A percentile compares a stretch with the other conserved stretches of the same genome.
Conservation (phyloP, 2,329 filamentous ascomycete genomes). For the Cercospora brassicicola region DNA sequence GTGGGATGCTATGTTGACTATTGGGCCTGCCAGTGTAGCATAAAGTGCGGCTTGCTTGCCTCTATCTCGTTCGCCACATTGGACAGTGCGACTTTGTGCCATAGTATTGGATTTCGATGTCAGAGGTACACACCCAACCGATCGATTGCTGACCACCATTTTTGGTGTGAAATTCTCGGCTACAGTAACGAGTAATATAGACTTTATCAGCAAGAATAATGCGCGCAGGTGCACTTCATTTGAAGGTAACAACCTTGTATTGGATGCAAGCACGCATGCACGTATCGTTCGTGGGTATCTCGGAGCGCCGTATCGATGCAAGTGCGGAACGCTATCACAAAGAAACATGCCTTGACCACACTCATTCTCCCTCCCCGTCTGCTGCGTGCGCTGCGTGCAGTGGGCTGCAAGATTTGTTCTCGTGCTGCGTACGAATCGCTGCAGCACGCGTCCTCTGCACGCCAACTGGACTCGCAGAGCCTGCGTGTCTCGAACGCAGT, state of each 20-base stretch:
- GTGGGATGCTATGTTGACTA: not conserved
- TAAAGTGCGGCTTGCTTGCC: not conserved
- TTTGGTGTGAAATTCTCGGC: not conserved
- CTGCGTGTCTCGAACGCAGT: constrained; percentile 20
- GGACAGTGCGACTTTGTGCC: not conserved
- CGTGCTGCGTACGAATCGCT: constrained; percentile 23
- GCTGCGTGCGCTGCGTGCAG: constrained; percentile 17
- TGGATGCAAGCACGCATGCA: not conserved
- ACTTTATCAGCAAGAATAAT: not conserved
- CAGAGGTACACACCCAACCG: not conserved
- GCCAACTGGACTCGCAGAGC: constrained; percentile 13
- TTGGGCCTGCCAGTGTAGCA: not conserved
- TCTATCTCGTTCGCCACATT: not conserved
- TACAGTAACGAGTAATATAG: not conserved
- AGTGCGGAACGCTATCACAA: constrained; percentile 5
- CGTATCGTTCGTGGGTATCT: not conserved
- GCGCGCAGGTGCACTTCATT: not conserved
- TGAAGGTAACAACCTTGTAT: not conserved
- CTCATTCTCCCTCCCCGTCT: not conserved
- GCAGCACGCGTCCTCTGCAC: constrained; percentile 20
- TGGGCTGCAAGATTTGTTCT: constrained; percentile 27
- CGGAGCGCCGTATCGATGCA: not conserved
- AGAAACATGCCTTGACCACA: not conserved
- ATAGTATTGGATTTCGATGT: not conserved
- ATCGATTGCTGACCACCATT: not conserved